A percentile compares a stretch with the other conserved stretches of the same genome.
phyloP scores from a whole-genome alignment of 768 basidiomycete species.

The Strobilomyces echinocephalus region DNA sequence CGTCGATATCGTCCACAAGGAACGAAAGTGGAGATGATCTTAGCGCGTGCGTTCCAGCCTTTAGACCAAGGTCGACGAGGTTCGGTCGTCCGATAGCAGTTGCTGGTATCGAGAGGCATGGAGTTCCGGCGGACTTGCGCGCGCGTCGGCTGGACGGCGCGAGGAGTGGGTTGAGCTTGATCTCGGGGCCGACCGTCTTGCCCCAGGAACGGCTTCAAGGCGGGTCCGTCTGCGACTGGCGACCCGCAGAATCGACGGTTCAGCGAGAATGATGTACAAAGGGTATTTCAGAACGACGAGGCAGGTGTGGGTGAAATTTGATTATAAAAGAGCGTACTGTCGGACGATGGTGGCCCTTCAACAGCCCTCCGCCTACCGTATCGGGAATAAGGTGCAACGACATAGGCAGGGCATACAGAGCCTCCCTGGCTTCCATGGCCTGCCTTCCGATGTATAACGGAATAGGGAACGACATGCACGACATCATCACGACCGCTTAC shows the following conservation, averaged over 20 bases:
- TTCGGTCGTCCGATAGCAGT: constrained; percentile 62
- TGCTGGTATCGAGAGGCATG: constrained; percentile 62
- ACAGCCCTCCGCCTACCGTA: no score
- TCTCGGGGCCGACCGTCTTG: constrained; percentile 41
- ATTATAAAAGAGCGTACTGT: no score
- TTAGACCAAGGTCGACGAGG: constrained; percentile 57
- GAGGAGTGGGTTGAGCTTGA: constrained; percentile 61
- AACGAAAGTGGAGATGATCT: constrained; percentile 50
- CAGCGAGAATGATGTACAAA: neutral
- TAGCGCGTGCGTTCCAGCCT: constrained; percentile 52
- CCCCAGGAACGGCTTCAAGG: constrained; percentile 58
- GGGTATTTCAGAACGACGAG: no score
- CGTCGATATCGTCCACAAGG: constrained; percentile 53
- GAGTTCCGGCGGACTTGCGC: constrained; percentile 61
- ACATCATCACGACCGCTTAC: no score
- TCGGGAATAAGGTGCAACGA: no score
- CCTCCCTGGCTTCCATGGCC: no score
- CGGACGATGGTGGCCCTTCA: no score
- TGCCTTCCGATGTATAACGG: no score
- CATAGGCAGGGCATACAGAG: no score
- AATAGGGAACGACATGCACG: no score
- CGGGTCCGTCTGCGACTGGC: constrained; percentile 60
- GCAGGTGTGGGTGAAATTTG: no score
- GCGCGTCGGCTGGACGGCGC: constrained; percentile 36
- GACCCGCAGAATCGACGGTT: neutral